Conservation (phyloP, 805 yeast genomes). For the Isabelozyma gotoi region DNA sequence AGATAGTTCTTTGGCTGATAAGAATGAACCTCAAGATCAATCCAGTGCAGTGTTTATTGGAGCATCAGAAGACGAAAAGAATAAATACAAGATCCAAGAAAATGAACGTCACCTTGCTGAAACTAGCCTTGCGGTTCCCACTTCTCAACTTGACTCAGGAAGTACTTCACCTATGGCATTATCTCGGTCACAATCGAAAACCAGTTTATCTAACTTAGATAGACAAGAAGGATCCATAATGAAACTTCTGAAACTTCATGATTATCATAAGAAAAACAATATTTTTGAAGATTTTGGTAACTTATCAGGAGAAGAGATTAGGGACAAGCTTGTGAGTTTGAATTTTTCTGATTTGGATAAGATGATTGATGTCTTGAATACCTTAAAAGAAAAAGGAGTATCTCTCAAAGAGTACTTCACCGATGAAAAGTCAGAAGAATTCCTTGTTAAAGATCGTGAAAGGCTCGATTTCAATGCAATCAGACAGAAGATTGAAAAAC, state of each 20-base stretch:
- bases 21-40: constrained; percentile 5
- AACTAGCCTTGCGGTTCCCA: neutral
- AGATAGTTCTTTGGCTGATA: constrained; percentile 30
- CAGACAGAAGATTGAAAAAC: constrained; percentile 4
- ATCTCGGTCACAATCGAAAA: constrained; percentile 26
- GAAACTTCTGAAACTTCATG: constrained; percentile 31
- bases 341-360: constrained; percentile 35
- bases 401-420: constrained; percentile 18
- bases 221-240: constrained; percentile 43
- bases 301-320: constrained; percentile 38
- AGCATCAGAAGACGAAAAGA: constrained; percentile 25
- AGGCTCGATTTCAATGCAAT: constrained; percentile 12
- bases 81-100: constrained; percentile 2
- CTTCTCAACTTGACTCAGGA: neutral
- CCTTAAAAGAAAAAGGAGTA: constrained; percentile 32
- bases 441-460: constrained; percentile 1
- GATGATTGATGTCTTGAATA: constrained; percentile 28
- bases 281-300: constrained; percentile 10
- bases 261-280: constrained; percentile 12
- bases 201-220: constrained; percentile 33
- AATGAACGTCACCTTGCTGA: neutral
- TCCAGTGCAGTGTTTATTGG: constrained; percentile 6
- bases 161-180: constrained; percentile 13
- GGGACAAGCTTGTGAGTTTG: constrained; percentile 28
- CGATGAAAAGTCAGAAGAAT: neutral